Evolutionary conservation across 768 basidiomycete species (phyloP).

Genomic region (Lentinula boryana): DNA sequence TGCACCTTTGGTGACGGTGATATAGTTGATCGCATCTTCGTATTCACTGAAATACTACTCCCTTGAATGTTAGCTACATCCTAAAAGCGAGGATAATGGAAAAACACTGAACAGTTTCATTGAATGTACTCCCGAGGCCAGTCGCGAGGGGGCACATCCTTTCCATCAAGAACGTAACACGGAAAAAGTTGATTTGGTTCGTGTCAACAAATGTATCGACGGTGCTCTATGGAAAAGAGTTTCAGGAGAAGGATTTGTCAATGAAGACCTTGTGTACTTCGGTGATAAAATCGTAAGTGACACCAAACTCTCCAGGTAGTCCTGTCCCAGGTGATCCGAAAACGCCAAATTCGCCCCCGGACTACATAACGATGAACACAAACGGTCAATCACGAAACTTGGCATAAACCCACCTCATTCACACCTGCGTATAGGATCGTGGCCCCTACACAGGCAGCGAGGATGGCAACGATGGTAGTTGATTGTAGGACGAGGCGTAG

Average conservation of each 20-base stretch:
- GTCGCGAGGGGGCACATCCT: conserved; percentile 33
- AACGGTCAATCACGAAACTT: no score
- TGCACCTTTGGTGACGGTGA: conserved; percentile 33
- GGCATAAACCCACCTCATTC: conserved; percentile 27
- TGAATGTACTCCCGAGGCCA: conserved; percentile 35
- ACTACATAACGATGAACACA: conserved; percentile 18
- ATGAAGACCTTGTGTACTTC: conserved; percentile 22
- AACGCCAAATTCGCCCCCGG: conserved; percentile 42
- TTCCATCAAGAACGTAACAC: conserved; percentile 44
- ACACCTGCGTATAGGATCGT: conserved; percentile 41
- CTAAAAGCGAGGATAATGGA: background rate
- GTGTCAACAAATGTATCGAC: conserved; percentile 41
- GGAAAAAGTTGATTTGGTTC: conserved; percentile 44
- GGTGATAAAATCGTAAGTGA: conserved; percentile 42
- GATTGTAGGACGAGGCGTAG: background rate
- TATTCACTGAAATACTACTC: conserved; percentile 37
- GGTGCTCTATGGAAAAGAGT: conserved; percentile 23
- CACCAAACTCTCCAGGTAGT: conserved; percentile 37
- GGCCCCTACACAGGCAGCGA: conserved; percentile 12
- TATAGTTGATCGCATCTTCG: conserved; percentile 37
- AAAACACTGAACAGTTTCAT: conserved; percentile 30
- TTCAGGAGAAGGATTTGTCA: background rate
- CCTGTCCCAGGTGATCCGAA: conserved; percentile 30
- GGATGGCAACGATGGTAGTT: background rate
- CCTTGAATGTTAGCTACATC: background rate